Conservation (phyloP, 2,329 filamentous ascomycete genomes). For the Chaetomiaceae sp. region DNA sequence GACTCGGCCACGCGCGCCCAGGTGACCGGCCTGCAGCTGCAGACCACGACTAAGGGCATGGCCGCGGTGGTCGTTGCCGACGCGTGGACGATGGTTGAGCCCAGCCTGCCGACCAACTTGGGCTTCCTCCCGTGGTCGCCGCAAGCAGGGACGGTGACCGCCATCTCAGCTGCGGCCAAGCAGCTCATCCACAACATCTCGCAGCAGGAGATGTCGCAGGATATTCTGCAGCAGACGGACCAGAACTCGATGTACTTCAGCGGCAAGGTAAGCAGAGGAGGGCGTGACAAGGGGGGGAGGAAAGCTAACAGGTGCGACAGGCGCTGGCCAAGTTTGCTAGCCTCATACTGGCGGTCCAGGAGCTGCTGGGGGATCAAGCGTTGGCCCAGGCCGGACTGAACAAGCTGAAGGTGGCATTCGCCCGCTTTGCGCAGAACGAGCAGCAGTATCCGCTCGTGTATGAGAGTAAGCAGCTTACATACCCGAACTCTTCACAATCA, state of each 20-base stretch:
- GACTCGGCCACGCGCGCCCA: slow-evolving; percentile 49
- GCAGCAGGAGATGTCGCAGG: slow-evolving; percentile 66
- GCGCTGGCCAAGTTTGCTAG: slow-evolving; percentile 70
- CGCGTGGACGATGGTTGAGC: slow-evolving; percentile 72
- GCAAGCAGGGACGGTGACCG: slow-evolving; percentile 38
- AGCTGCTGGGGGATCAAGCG: slow-evolving; percentile 53
- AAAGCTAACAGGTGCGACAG: slow-evolving; percentile 30
- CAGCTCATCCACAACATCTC: slow-evolving; percentile 56
- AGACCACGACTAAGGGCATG: slow-evolving; percentile 79
- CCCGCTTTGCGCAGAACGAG: slow-evolving; percentile 58
- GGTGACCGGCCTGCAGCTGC: slow-evolving; percentile 53
- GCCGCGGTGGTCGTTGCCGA: slow-evolving; percentile 67
- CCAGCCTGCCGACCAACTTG: slow-evolving; percentile 64
- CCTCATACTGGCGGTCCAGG: slow-evolving; percentile 58
- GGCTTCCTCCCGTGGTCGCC: slow-evolving; percentile 74
- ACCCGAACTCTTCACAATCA: no score
- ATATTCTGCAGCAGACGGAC: slow-evolving; percentile 67
- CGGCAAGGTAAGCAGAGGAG: slow-evolving; percentile 71
- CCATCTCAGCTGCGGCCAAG: slow-evolving; percentile 49
- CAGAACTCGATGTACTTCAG: slow-evolving; percentile 88
- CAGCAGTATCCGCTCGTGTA: slow-evolving; percentile 62
- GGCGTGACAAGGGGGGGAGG: no score
- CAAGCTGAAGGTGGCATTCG: slow-evolving; percentile 61
- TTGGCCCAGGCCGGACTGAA: slow-evolving; percentile 53
- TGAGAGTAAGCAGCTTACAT: slow-evolving; percentile 49